phyloP scores from a whole-genome alignment of 495 filamentous ascomycete genomes.

The Aspergillus diversus region DNA sequence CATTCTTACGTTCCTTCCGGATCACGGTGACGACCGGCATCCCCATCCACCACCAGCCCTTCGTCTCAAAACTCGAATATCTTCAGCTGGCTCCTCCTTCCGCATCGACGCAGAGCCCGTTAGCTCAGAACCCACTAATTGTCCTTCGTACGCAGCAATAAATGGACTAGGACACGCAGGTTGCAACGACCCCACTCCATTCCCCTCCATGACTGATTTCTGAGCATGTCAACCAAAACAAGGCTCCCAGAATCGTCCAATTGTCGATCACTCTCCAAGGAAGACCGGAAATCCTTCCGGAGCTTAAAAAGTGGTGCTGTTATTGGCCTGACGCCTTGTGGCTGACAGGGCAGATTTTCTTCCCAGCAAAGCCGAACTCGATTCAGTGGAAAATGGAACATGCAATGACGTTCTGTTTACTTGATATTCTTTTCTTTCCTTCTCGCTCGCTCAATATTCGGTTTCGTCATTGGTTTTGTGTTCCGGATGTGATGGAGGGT shows the following conservation, averaged over 20 bases:
- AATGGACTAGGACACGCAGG: neutral
- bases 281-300: neutral
- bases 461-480: neutral
- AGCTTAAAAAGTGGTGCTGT: neutral
- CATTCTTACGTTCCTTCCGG: no score
- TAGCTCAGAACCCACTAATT: no score
- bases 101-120: no score
- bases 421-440: no score
- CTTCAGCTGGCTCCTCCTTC: no score
- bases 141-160: neutral
- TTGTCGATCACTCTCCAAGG: neutral
- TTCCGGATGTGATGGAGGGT: neutral
- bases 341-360: neutral
- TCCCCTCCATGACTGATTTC: neutral
- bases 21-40: no score
- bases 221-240: conserved; percentile 3
- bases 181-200: neutral
- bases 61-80: no score
- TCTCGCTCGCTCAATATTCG: neutral
- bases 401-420: no score
- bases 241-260: neutral
- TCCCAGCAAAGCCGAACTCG: no score
- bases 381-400: no score
- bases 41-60: no score
- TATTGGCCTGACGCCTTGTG: neutral